These are phyloP conservation scores for Starmerella scarabaei DNA, from an alignment of 805 yeast genomes.

Conservation along the genomic window DNA sequence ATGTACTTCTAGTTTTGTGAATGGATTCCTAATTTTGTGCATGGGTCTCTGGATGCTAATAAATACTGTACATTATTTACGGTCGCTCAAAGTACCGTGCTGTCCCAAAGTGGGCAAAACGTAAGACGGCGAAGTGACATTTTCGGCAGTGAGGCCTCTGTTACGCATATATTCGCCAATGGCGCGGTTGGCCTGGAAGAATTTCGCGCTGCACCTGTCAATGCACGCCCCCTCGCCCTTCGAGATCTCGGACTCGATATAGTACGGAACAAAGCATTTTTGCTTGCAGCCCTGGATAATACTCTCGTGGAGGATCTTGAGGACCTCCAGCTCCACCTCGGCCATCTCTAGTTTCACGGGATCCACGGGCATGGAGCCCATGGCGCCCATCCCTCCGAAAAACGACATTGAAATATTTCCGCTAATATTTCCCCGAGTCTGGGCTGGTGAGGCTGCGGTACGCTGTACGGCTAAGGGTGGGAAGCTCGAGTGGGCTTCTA, in stretches of 20 bases:
- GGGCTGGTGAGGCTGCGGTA: too few relatives aligned
- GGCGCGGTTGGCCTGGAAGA: conserved; percentile 49
- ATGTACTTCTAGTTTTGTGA: not conserved
- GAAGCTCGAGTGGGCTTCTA: too few relatives aligned
- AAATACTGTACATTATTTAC: not conserved
- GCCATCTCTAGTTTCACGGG: conserved; percentile 25
- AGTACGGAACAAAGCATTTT: conserved; percentile 78
- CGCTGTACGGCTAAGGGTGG: too few relatives aligned
- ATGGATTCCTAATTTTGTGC: not conserved
- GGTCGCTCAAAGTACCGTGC: conserved; percentile 10
- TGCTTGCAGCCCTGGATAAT: conserved; percentile 48
- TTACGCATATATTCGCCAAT: conserved; percentile 23
- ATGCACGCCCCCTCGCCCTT: conserved; percentile 76
- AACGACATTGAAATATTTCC: conserved; percentile 24
- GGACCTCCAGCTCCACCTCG: conserved; percentile 26
- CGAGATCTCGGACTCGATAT: conserved; percentile 69
- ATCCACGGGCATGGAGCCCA: conserved; percentile 25
- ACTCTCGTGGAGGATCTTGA: conserved; percentile 24
- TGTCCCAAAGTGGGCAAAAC: conserved; percentile 18
- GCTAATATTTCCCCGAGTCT: too few relatives aligned
- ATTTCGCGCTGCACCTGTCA: conserved; percentile 78
- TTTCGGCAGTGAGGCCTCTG: conserved; percentile 10
- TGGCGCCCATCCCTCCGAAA: conserved; percentile 23
- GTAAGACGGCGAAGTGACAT: conserved; percentile 11
- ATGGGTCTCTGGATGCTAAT: too few relatives aligned